Conservation (phyloP, 2,329 filamentous ascomycete genomes). For the Pseudofabraea citricarpa region DNA sequence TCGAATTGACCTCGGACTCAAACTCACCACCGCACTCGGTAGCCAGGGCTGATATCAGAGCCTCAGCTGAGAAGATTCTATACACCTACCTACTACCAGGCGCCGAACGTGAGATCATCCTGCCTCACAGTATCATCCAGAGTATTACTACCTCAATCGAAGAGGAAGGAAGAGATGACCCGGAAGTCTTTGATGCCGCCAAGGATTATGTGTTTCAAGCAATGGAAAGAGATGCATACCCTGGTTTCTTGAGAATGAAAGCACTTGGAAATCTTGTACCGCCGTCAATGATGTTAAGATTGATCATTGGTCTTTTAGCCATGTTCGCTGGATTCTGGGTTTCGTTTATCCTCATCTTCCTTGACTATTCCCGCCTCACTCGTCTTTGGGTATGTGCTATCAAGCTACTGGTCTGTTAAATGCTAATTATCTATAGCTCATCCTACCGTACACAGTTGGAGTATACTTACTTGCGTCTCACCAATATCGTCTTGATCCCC, state of each 20-base stretch:
- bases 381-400: constrained; percentile 73
- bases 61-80: constrained; percentile 96
- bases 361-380: constrained; percentile 67
- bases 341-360: constrained; percentile 87
- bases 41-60: constrained; percentile 81
- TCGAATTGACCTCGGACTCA: constrained; percentile 65
- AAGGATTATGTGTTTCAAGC: constrained; percentile 99
- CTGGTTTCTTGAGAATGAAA: constrained; percentile 91
- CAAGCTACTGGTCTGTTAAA: background rate
- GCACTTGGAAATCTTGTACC: constrained; percentile 94
- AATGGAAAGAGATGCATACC: constrained; percentile 99
- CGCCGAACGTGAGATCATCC: constrained; percentile 92
- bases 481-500: constrained; percentile 90
- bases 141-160: constrained; percentile 87
- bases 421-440: constrained; percentile 47
- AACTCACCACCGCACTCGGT: constrained; percentile 81
- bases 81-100: constrained; percentile 94
- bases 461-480: constrained; percentile 87
- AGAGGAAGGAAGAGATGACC: constrained; percentile 86
- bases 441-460: constrained; percentile 87
- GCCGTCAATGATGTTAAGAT: constrained; percentile 76
- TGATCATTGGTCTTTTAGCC: constrained; percentile 78
- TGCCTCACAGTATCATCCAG: constrained; percentile 81
- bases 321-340: constrained; percentile 95
- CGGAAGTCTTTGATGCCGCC: constrained; percentile 92